Evolutionary conservation across 225 moss, liverwort and hornwort genomes (phyloP).

Genomic region (Sphagnum contortum): DNA sequence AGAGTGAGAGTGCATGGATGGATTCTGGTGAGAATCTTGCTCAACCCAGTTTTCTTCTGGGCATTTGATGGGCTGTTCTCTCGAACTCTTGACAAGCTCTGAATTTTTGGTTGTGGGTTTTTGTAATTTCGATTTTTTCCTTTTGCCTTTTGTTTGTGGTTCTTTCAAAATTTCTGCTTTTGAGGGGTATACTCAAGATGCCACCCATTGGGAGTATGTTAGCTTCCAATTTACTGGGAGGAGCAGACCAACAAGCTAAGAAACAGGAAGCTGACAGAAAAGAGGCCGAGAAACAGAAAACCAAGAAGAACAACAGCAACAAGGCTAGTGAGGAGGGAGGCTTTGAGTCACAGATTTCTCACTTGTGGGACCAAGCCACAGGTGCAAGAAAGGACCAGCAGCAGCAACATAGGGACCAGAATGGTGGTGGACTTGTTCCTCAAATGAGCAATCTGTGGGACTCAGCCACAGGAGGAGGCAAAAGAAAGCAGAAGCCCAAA

Average conservation of each 20-base stretch:
- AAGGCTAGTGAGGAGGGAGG: no score
- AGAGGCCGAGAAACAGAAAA: conserved; percentile 9
- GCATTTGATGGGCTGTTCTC: no score
- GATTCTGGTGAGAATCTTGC: no score
- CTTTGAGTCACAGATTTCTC: conserved; percentile 18
- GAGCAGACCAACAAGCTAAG: conserved; percentile 3
- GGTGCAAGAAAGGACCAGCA: conserved; percentile 8
- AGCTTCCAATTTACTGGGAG: conserved; percentile 15
- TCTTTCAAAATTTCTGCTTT: no score
- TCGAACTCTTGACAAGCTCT: no score
- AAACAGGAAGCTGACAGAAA: conserved; percentile 11
- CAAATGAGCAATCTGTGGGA: conserved; percentile 32
- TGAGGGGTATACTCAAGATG: conserved; percentile 10
- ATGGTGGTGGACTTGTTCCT: conserved; percentile 19
- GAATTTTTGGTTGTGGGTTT: no score
- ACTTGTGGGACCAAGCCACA: conserved; percentile 32
- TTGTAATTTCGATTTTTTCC: no score
- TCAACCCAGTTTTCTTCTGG: no score
- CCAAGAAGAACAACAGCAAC: conserved; percentile 6
- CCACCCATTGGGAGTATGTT: conserved; percentile 12
- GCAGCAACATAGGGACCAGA: conserved; percentile 6
- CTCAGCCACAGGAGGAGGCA: conserved; percentile 17
- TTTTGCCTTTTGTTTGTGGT: no score
- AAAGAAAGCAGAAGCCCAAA: conserved; percentile 6
- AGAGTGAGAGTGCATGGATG: no score